Base-by-base conservation (phyloP, 352 stramenopile species). In the Globisporangium cystogenes region DNA sequence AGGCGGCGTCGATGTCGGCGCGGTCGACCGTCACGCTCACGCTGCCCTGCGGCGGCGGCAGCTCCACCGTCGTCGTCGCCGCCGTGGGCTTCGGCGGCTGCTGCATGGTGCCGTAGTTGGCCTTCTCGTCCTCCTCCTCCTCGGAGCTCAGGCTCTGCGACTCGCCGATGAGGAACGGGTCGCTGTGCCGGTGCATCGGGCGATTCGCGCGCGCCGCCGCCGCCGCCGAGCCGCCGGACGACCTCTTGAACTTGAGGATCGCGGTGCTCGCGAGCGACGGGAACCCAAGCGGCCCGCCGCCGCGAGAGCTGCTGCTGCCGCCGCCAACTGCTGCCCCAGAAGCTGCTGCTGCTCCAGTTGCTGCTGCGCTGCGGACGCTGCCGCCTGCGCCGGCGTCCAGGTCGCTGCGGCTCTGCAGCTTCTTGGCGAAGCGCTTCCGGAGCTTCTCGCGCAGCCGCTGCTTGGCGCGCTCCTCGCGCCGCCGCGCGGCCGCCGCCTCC, bases 71-170 rank as follows among this genome's bases (percentile, higher is more conserved):
- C 21, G 8, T 33, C n/a, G 7, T 26, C 16, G 36, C 53, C 42
- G 40, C 37, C 7, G 3, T 27, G 8, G 31, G 3, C 31, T 41
- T 41, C 0, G 0, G 16, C 11, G 21, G 14, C 26, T 21, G 29
- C 29, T 31, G 40, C 55, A 62, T 53, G 6, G 55, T 43, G 10
- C 55, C 41, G 41, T 62, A 62, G 41, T 53, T 62, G 15, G 36
- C 41, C 31, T 51, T 51, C 49, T 54, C 48, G 15, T 60, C 53
- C 18, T 57, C 55, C 31, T 62, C 55, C 3, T 62, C 55, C 14
- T 51, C 55, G 31, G 55, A 62, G 48, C 55, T 62, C 48, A 62
- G 42, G 44, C 55, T 62, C 55, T 62, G 55, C 33, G 48, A 57
- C 33, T 62, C 55, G 26, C 55, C 47, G 33, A 62, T 62, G 41